Evolutionary conservation across 2,329 filamentous ascomycete genomes (phyloP), one percentile per base, ranked within the genome.

Genomic region (Hymenoscyphus linearis): DNA sequence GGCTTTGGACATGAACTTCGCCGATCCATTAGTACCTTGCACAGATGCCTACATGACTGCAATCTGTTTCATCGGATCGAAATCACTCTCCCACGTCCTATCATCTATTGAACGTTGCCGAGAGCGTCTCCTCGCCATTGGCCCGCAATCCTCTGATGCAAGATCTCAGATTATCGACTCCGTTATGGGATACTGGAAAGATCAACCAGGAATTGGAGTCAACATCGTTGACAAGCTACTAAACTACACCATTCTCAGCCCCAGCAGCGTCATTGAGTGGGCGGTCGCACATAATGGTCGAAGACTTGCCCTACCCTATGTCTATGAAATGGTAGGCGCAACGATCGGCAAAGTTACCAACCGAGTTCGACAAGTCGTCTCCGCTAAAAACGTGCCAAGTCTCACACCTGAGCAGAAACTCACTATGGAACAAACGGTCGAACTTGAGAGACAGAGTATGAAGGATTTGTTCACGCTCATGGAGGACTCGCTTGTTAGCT

Each of bases 31-130:
- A 47, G 84, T 96, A 16, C 82, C 88, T n/a, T 95, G 91, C 65
- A 96, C 92, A 4, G 95, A 98, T 73, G 92, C 92, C 47, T 96
- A 96, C 71, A 87, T 96, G 71, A 99, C 93, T 0, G 87, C 91
- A 22, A 93, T 99, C 67, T 95, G 93, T 78, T 95, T 87, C 76
- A 87, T 97, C 55, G 95, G 95, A 52, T 93, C 91, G 66, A 99
- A 99, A 76, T 97, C 93, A 0, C 84, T 99, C 35, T 97, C 93
- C 13, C 95, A 99, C 74, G 91, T 97, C 3, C 84, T 99, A 16
- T 96, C 93, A 9, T 96, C 90, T 74, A 96, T 99, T 66, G 95
- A 99, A 75, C 89, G 95, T 62, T 93, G 89, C 76, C 96, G 96
- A 76, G 90, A 93, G 59, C 87, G 92, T 34, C 85, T 99, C 0